Evolutionary conservation across 1,284 basidiomycete genomes (phyloP).

Genomic region (Moniliophthora roreri): DNA sequence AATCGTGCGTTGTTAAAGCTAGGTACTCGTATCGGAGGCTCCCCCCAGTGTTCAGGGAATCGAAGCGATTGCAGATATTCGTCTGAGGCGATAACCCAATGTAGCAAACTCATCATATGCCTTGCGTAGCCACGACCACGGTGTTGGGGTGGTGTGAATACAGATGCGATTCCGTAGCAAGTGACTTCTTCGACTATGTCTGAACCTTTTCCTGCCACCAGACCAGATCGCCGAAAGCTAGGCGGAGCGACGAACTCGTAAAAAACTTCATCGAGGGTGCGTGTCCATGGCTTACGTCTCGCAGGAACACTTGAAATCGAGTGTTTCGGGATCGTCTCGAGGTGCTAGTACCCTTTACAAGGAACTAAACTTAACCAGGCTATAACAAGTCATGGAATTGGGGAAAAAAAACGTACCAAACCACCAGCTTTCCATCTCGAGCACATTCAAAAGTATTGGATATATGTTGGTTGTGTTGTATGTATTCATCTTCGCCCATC

Average conservation of each 20-base stretch:
- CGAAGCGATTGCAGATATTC: constrained; percentile 18
- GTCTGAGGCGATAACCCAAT: constrained; percentile 43
- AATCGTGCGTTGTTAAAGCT: constrained; percentile 35
- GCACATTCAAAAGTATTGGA: constrained; percentile 30
- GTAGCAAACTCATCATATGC: constrained; percentile 54
- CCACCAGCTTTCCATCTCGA: constrained; percentile 32
- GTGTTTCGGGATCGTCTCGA: constrained; percentile 34
- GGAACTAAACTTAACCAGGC: not conserved
- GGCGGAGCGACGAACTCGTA: not conserved
- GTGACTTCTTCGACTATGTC: constrained; percentile 23
- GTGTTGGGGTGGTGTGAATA: constrained; percentile 45
- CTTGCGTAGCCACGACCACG: constrained; percentile 48
- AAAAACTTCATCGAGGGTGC: not conserved
- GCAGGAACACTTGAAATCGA: constrained; percentile 41
- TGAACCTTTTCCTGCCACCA: constrained; percentile 17
- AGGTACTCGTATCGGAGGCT: constrained; percentile 26
- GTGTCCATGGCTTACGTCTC: constrained; percentile 34
- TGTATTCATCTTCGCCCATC: constrained; percentile 38
- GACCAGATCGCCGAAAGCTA: constrained; percentile 33
- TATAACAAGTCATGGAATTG: no score
- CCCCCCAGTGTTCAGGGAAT: constrained; percentile 38
- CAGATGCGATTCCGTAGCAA: constrained; percentile 48
- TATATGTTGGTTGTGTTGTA: constrained; percentile 32
- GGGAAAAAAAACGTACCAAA: constrained; percentile 31
- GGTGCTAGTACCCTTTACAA: constrained; percentile 43